Percentiles rank a stretch among this genome's conserved stretches.
These are phyloP conservation scores for Crithidia brevicula DNA, from an alignment of 208 protist species.

Conservation along the genomic window DNA sequence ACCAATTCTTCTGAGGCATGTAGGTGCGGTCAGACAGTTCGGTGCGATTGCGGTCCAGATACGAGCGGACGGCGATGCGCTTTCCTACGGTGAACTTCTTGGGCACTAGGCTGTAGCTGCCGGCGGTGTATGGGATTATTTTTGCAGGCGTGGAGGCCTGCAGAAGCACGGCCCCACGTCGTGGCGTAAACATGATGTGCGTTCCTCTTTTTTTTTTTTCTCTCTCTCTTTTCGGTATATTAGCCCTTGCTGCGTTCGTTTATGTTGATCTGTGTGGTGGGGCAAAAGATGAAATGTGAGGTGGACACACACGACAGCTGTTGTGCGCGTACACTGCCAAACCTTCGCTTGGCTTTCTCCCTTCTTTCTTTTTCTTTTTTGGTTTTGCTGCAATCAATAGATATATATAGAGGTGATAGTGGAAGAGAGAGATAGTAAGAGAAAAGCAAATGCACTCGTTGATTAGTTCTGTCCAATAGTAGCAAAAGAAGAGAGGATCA, in stretches of 20 bases:
- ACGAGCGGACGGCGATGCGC: constrained; percentile 83
- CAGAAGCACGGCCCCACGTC: constrained; percentile 23
- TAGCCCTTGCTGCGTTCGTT: too few species aligned
- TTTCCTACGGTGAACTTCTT: constrained; percentile 76
- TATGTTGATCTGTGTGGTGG: too few species aligned
- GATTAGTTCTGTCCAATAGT: too few species aligned
- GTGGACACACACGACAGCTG: too few species aligned
- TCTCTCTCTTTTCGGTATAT: neutral
- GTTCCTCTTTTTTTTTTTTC: constrained; percentile 3
- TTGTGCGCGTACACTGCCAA: too few species aligned
- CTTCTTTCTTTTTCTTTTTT: neutral
- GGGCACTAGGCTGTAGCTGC: constrained; percentile 66
- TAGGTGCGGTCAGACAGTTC: constrained; percentile 91
- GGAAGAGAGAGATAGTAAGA: too few species aligned
- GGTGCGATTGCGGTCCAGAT: constrained; percentile 87
- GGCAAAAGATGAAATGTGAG: too few species aligned
- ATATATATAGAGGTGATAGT: too few species aligned
- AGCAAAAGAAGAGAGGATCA: too few species aligned
- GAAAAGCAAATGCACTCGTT: too few species aligned
- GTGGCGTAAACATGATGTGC: constrained; percentile 17
- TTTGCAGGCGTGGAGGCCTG: constrained; percentile 21
- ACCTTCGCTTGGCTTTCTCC: neutral
- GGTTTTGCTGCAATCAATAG: too few species aligned
- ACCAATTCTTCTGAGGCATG: constrained; percentile 88
- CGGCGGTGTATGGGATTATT: constrained; percentile 51